Base-by-base conservation (phyloP, 2,329 filamentous ascomycete species). In the Stromatinia cepivora region DNA sequence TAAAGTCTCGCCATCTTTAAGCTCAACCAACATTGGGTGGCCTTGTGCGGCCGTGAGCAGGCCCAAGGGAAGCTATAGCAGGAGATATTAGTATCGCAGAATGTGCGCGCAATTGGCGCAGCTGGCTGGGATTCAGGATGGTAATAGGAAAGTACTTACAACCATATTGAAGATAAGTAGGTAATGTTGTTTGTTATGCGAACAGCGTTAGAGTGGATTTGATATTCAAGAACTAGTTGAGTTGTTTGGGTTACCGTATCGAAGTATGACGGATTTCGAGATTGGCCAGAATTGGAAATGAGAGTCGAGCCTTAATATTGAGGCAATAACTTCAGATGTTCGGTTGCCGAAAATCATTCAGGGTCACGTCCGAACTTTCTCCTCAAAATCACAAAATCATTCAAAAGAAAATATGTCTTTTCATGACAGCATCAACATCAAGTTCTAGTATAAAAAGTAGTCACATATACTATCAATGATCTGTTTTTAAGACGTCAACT, bases 11-110 rank as follows among this genome's bases (percentile, higher is more conserved):
- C 94, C 94, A 78, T 94, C 97, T 85, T 97, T 97, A 74, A 97
- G 90, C 84, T 97, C 94, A 74, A 97, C 94, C 69, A 97, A 90
- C 91, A 97, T 98, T 5, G 95, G 94, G 80, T 97, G 93, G 86
- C 95, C 95, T 84, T 97, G 94, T 74, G 95, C 94, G 77, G 94
- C 94, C 77, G 92, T 98, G 72, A 99, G 87, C 64, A 99, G 90
- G 78, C 94, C 93, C 79, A 91, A 85, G 73, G 89, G 89, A 74
- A 91, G 80, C 89, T 91, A 63, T 36, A 25, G 42, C 8, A 64
- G 2, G 25, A 22, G 22, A 4, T 4, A 69, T 66, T 25, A 66
- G 66, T 28, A 64, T 61, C 15, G 20, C 6, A 56, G 22, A 22
- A 28, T 34, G 31, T 45, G 58, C 48, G 25, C 58, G 10, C 22